Conservation (phyloP, 2,329 filamentous ascomycete species). For the Colletotrichum tofieldiae region DNA sequence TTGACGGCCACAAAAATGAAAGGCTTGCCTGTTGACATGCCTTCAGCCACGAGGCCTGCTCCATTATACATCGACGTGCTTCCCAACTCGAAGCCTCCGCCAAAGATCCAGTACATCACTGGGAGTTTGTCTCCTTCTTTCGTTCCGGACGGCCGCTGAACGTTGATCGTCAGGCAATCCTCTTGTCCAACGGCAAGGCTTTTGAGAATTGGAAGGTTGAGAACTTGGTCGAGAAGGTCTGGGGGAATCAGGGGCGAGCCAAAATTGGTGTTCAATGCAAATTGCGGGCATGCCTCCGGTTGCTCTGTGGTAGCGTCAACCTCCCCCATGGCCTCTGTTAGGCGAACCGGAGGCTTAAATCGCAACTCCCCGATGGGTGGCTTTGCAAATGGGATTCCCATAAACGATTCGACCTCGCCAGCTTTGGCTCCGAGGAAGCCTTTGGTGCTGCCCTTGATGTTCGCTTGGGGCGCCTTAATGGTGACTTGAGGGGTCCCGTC, state of each 20-base stretch:
- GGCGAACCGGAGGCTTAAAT: conserved; percentile 57
- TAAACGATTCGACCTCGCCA: conserved; percentile 68
- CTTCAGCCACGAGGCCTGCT: conserved; percentile 46
- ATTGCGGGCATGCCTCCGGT: conserved; percentile 48
- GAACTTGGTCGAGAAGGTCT: conserved; percentile 38
- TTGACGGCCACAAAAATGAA: conserved; percentile 52
- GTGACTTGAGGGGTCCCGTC: conserved; percentile 22
- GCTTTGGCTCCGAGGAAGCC: conserved; percentile 29
- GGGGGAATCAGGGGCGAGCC: conserved; percentile 47
- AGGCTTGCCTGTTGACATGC: conserved; percentile 52
- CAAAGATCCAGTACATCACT: conserved; percentile 39
- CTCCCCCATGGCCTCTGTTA: conserved; percentile 46
- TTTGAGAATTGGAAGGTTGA: conserved; percentile 26
- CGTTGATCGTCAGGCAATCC: conserved; percentile 54
- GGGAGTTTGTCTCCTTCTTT: conserved; percentile 44
- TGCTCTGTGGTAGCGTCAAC: conserved; percentile 60
- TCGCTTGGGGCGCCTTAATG: conserved; percentile 33
- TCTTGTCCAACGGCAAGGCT: conserved; percentile 47
- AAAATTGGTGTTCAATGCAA: conserved; percentile 48
- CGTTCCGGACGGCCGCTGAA: conserved; percentile 49
- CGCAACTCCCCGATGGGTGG: conserved; percentile 69
- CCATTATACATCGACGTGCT: conserved; percentile 42
- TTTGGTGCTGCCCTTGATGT: conserved; percentile 30
- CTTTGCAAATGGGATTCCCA: conserved; percentile 69
- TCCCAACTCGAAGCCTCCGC: conserved; percentile 36